These are phyloP conservation scores for Pythium myriotylum DNA, from an alignment of 352 stramenopile species.

Conservation along the genomic window DNA sequence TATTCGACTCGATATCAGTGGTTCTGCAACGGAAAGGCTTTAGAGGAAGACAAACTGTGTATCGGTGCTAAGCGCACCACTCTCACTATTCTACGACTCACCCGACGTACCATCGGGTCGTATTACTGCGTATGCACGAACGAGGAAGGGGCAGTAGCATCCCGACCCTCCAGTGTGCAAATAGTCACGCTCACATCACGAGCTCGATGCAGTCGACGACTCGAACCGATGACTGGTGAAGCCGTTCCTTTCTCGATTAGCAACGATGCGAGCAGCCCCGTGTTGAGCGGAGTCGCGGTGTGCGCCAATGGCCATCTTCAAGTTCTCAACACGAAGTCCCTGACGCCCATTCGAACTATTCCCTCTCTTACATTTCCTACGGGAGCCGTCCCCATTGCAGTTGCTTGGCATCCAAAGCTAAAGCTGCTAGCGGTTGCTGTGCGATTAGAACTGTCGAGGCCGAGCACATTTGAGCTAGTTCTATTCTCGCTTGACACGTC, in stretches of 20 bases:
- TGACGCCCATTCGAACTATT: constrained; percentile 7
- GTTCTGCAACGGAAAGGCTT: constrained; percentile 46
- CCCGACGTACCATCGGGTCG: constrained; percentile 46
- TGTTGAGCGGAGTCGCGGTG: background rate
- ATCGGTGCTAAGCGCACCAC: constrained; percentile 34
- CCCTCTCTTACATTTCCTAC: constrained; percentile 8
- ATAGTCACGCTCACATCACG: constrained; percentile 28
- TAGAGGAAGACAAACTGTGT: constrained; percentile 16
- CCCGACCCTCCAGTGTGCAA: constrained; percentile 37
- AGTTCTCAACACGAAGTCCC: constrained; percentile 13
- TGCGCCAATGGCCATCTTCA: constrained; percentile 10
- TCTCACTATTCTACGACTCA: constrained; percentile 44
- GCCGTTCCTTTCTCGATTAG: background rate
- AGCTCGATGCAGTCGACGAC: constrained; percentile 27
- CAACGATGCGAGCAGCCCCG: too few relatives aligned
- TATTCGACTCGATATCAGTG: constrained; percentile 50
- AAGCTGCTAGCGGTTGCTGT: constrained; percentile 16
- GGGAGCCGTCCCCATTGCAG: background rate
- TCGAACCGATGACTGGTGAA: constrained; percentile 29
- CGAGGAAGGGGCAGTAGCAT: constrained; percentile 49
- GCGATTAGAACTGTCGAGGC: background rate
- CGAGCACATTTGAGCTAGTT: background rate
- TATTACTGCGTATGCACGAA: constrained; percentile 71
- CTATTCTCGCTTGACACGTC: constrained; percentile 2
- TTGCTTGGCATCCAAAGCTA: constrained; percentile 12